Conservation (phyloP, 2,329 filamentous ascomycete genomes). For the Hypoxylon sp. region DNA sequence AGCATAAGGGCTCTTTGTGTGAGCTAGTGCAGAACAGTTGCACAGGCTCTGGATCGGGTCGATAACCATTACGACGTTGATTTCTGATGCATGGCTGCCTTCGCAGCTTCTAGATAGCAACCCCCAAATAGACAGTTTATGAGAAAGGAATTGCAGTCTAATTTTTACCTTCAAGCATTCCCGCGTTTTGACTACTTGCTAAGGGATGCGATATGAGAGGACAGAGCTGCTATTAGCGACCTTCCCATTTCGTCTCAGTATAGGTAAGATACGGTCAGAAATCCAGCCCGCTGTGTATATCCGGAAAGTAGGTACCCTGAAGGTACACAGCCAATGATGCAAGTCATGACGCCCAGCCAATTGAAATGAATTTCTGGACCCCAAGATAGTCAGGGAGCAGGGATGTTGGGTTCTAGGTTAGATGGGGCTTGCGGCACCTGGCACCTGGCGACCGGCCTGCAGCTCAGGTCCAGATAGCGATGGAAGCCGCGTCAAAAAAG, state of each 20-base stretch:
- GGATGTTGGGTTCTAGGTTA: conserved; percentile 29
- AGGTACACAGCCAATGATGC: conserved; percentile 30
- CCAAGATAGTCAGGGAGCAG: conserved; percentile 28
- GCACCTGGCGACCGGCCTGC: conserved; percentile 31
- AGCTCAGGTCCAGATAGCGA: conserved; percentile 25
- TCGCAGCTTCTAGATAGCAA: conserved; percentile 54
- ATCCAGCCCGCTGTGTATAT: conserved; percentile 27
- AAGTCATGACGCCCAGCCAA: conserved; percentile 40
- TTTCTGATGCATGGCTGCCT: conserved; percentile 51
- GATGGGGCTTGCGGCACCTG: conserved; percentile 31
- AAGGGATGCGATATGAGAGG: neutral
- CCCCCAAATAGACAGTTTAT: conserved; percentile 50
- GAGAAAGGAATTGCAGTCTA: conserved; percentile 46
- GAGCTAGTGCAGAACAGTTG: conserved; percentile 43
- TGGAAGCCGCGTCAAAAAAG: conserved; percentile 22
- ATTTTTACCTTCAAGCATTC: conserved; percentile 33
- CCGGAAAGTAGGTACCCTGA: conserved; percentile 31
- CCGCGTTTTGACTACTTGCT: neutral
- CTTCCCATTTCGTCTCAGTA: conserved; percentile 3
- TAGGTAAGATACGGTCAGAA: neutral
- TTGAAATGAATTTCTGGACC: conserved; percentile 31
- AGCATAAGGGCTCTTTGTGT: conserved; percentile 44
- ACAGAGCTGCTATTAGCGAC: neutral
- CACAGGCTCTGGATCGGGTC: conserved; percentile 47
- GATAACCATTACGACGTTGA: conserved; percentile 45